phyloP scores from a whole-genome alignment of 2,329 filamentous ascomycete genomes.

The Arachnomyces sp. region DNA sequence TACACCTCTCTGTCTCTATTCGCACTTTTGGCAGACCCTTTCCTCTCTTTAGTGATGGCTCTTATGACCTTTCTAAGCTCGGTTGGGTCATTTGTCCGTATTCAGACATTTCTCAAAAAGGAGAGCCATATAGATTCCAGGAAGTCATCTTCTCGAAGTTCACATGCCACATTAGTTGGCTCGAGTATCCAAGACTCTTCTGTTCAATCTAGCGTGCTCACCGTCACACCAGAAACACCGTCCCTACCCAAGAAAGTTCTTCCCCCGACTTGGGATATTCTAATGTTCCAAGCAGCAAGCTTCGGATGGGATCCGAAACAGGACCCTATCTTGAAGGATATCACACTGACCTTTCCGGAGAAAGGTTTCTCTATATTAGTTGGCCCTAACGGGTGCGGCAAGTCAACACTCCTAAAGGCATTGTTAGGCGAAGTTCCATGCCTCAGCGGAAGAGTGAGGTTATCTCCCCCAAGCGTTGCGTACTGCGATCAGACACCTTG shows the following conservation, averaged over 20 bases:
- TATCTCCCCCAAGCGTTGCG: slow-evolving; percentile 26
- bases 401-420: slow-evolving; percentile 42
- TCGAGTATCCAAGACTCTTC: slow-evolving; percentile 3
- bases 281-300: slow-evolving; percentile 4
- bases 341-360: slow-evolving; percentile 34
- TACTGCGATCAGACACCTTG: slow-evolving; percentile 37
- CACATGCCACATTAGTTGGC: background rate
- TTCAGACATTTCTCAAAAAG: slow-evolving; percentile 38
- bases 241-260: slow-evolving; percentile 16
- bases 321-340: slow-evolving; percentile 32
- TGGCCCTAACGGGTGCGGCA: slow-evolving; percentile 46
- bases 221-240: slow-evolving; percentile 13
- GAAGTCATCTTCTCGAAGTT: slow-evolving; percentile 5
- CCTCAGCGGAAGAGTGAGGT: slow-evolving; percentile 25
- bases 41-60: slow-evolving; percentile 39
- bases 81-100: slow-evolving; percentile 39
- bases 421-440: slow-evolving; percentile 37
- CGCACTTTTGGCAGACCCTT: slow-evolving; percentile 38
- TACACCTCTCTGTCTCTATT: slow-evolving; percentile 43
- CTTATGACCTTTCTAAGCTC: slow-evolving; percentile 37
- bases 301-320: slow-evolving; percentile 42
- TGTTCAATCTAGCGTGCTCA: slow-evolving; percentile 18
- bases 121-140: slow-evolving; percentile 22
- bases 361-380: slow-evolving; percentile 41
- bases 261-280: too few species aligned